Base-by-base conservation (phyloP, 148 eudicot species). In the Camellia sinensis region DNA sequence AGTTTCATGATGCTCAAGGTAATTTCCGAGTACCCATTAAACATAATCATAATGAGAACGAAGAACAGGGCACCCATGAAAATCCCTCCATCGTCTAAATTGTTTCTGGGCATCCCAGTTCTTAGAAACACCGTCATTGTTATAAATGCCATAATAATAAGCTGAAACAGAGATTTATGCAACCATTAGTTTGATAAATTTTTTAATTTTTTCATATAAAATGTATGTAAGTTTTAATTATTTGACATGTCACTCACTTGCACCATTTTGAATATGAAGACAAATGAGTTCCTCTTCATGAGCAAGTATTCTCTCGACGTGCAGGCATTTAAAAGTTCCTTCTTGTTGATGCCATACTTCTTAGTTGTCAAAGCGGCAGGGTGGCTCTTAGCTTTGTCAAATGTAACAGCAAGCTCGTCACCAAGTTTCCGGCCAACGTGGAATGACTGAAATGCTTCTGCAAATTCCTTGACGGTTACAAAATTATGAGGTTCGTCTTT, bases 361-460 rank as follows among this genome's bases (percentile, higher is more conserved):
- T 75, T 46, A 0, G 74, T 89, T 18, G 85, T 82, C 56, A 89
- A 78, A 82, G 87, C 87, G 15, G 86, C 84, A 74, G 88, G 89
- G 61, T 83, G 89, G 44, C 81, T 75, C 8, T 75, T 67, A n/a
- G 76, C 79, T 74, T 71, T 85, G 68, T 89, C 88, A 80, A 80
- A 89, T 41, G 86, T 82, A 59, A 78, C 54, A 2, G 78, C 53
- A 52, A 89, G 89, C 29, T 89, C 88, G 0, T 75, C 78, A n/a
- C 73, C 81, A 50, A 85, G 44, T 59, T 43, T 81, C 46, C 79
- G 67, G 17, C 89, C 91, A 9, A 82, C 45, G 68, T 87, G 91
- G 67, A 83, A 89, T 10, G 88, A 85, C 11, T 81, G 83, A 54
- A 87, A 89, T 14, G 89, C 89, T 46, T 79, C 89, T 0, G 84